Percentiles rank a stretch among this genome's conserved stretches.
phyloP scores from a whole-genome alignment of 1,139 yeast genomes.

The Pichia sp. region DNA sequence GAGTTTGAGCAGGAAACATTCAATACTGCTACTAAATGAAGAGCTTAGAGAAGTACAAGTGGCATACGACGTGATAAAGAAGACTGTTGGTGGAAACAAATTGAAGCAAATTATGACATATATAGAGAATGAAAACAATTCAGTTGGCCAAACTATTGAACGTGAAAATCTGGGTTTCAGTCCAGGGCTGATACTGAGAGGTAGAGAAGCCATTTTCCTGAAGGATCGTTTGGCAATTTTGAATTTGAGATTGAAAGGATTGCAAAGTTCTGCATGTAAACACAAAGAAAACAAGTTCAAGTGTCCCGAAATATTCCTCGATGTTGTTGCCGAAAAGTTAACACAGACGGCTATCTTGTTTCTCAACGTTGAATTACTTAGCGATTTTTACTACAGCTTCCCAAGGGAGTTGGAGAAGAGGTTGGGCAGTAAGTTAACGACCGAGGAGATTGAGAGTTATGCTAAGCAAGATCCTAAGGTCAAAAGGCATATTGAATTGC shows the following conservation, averaged over 20 bases:
- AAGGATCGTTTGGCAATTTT: constrained; percentile 70
- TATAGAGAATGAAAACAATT: constrained; percentile 49
- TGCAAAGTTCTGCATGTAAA: constrained; percentile 74
- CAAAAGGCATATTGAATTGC: constrained; percentile 84
- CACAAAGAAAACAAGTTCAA: constrained; percentile 76
- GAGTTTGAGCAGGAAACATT: constrained; percentile 74
- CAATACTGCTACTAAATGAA: constrained; percentile 68
- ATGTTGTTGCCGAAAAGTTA: constrained; percentile 86
- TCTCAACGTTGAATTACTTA: constrained; percentile 84
- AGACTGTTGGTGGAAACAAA: constrained; percentile 76
- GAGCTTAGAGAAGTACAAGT: constrained; percentile 80
- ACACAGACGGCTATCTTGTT: constrained; percentile 91
- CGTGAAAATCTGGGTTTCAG: constrained; percentile 36
- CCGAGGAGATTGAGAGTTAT: constrained; percentile 78
- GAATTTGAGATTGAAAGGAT: constrained; percentile 68
- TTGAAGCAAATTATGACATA: constrained; percentile 78
- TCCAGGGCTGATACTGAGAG: constrained; percentile 58
- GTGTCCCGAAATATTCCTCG: constrained; percentile 92
- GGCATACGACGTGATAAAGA: constrained; percentile 57
- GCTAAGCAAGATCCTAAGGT: constrained; percentile 95
- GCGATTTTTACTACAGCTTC: constrained; percentile 93
- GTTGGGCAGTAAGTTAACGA: constrained; percentile 57
- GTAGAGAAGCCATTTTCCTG: constrained; percentile 81
- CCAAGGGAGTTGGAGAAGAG: constrained; percentile 87
- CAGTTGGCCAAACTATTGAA: constrained; percentile 40